A percentile compares a stretch with the other conserved stretches of the same genome.
Conservation (phyloP, 2,329 filamentous ascomycete species). For the Xylariales sp. region DNA sequence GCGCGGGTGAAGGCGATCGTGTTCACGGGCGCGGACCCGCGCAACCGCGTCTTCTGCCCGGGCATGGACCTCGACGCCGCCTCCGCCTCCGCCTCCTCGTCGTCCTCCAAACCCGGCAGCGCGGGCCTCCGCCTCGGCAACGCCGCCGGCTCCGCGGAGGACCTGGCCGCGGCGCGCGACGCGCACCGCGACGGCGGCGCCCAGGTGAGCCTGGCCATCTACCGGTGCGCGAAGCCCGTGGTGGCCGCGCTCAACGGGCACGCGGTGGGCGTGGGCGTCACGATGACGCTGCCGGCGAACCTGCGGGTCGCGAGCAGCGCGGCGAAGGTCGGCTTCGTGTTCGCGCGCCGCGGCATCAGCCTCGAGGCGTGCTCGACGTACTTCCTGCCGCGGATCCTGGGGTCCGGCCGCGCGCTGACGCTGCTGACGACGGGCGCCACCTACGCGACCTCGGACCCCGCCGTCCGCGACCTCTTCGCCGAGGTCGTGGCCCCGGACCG, state of each 20-base stretch:
- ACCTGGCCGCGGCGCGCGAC: conserved; percentile 13
- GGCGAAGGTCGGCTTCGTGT: conserved; percentile 80
- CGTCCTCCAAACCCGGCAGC: conserved; percentile 23
- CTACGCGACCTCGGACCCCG: conserved; percentile 62
- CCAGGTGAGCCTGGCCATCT: conserved; percentile 64
- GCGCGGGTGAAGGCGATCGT: conserved; percentile 66
- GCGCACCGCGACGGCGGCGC: conserved; percentile 64
- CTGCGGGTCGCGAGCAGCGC: conserved; percentile 64
- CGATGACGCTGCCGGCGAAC: conserved; percentile 68
- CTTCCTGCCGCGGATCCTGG: conserved; percentile 78
- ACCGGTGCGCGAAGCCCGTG: conserved; percentile 68
- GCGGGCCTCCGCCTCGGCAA: conserved; percentile 1
- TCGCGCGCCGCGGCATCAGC: conserved; percentile 74
- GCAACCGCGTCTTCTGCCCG: conserved; percentile 66
- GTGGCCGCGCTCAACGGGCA: conserved; percentile 69
- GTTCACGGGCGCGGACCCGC: conserved; percentile 62
- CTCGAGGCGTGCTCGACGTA: conserved; percentile 79
- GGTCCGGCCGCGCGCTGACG: conserved; percentile 71
- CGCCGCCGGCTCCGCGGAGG: background rate
- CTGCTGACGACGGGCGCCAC: conserved; percentile 75
- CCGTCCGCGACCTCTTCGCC: conserved; percentile 72
- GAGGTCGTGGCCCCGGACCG: conserved; percentile 70
- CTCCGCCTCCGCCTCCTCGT: conserved; percentile 42
- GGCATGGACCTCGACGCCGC: conserved; percentile 64
- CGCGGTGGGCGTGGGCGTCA: conserved; percentile 71